Conservation (phyloP, 176 grass and related monocot species). For the Neostapfia colusana region DNA sequence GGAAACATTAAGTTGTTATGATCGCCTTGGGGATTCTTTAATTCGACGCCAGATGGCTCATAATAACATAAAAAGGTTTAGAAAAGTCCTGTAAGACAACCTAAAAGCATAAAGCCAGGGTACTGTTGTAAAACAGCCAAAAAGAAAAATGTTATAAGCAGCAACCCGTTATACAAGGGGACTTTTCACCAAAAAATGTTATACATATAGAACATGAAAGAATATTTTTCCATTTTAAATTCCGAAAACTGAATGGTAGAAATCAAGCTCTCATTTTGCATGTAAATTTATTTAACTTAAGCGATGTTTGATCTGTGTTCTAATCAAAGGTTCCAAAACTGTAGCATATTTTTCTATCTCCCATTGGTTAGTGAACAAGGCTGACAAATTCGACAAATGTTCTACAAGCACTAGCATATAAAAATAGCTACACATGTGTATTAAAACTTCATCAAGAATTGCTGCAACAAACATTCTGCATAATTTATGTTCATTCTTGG, state of each 20-base stretch:
- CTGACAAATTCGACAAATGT: slow-evolving; percentile 2
- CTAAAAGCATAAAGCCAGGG: slow-evolving; percentile 19
- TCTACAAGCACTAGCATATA: neutral
- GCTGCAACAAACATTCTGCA: neutral
- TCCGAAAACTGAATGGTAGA: neutral
- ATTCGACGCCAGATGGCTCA: slow-evolving; percentile 12
- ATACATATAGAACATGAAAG: neutral
- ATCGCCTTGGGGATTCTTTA: neutral
- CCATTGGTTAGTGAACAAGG: slow-evolving; percentile 5
- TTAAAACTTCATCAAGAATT: slow-evolving; percentile 9
- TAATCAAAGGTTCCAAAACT: slow-evolving; percentile 15
- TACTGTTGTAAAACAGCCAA: neutral
- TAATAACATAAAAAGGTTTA: slow-evolving; percentile 23
- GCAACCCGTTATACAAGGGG: neutral
- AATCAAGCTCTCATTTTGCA: neutral
- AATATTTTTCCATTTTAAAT: slow-evolving; percentile 3
- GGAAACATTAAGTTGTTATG: slow-evolving; percentile 10
- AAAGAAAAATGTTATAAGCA: slow-evolving; percentile 14
- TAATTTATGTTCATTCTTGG: neutral
- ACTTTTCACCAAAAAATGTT: neutral
- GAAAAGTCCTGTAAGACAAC: slow-evolving; percentile 8
- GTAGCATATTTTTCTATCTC: neutral
- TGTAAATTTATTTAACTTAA: neutral
- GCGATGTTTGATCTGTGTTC: neutral
- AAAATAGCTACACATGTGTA: neutral